Base-by-base conservation (phyloP, 352 stramenopile species). In the Globisporangium middletonii region DNA sequence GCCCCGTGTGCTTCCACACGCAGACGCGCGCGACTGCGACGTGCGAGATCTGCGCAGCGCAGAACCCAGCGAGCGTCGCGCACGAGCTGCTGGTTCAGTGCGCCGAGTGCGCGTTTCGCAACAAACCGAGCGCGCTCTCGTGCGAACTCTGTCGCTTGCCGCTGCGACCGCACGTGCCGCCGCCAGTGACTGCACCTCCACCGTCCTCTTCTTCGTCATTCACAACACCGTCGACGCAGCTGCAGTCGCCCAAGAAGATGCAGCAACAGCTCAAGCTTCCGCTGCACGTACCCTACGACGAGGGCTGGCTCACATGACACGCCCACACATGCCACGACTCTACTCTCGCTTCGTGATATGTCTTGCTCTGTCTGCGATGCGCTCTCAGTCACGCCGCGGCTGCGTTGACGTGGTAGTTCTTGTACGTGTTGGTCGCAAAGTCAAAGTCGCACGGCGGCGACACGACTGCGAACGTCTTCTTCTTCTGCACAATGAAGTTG, bases 401-500 rank as follows among this genome's bases (percentile, higher is more conserved):
- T 35, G 55, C 35, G 12, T 73, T 70, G 47, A 53, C 67, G 53
- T 89, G 75, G 50, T 82, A 89, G 49, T 85, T 79, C 38, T 79
- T 86, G 71, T 93, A 95, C 44, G 69, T 83, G 61, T 90, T 93
- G 18, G 74, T 88, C 30, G 75, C 77, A 26, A 77, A 75, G 61
- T 95, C 83, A 46, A 92, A 94, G 58, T 92, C 82, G 51, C 86
- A 95, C 27, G 68, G 63, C 9, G 86, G 86, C 0, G 65, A 63
- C 5, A 71, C 65, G 46, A 95, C 69, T 26, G 50, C 59, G 52
- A 94, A 86, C 16, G 69, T 77, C 59, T 95, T 95, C 51, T 77
- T 84, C 61, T 88, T 86, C 64, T 95, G 77, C 12, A 94, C 71
- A 43, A 95, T 85, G 55, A 86, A 85, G 55, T 89, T 90, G 57